Evolutionary conservation across 768 basidiomycete genomes (phyloP), one percentile per base, ranked within the genome.

Genomic region (Tulasnella sp.): DNA sequence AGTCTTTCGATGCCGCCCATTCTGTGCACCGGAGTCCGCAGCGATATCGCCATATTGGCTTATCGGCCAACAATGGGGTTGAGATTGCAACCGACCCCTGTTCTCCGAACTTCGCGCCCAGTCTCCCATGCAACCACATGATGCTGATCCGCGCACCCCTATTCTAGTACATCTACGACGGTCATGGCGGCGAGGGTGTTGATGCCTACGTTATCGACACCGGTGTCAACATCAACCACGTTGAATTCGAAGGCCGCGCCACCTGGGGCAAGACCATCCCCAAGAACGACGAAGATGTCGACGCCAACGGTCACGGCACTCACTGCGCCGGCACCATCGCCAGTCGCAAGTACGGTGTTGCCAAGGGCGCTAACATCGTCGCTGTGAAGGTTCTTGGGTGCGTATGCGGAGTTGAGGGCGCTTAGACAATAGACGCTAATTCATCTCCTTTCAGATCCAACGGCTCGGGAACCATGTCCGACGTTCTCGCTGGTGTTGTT

Each of bases 201-300:
- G 94, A 97, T 75, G 96, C 93, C 66, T 84, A 84, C 77, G 80
- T 84, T 63, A 82, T 84, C 69, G 83, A 84, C 76, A 84, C 83
- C 65, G 94, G 95, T 77, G 91, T 99, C 86, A 91, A 95, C 83
- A 79, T 91, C 74, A 72, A 85, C 11, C 97, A 98, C 79, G 82
- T 82, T 26, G 92, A 98, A 77, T 95, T 98, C 76, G 88, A 90
- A 77, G 94, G 91, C 29, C 92, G 95, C 73, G 94, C 94, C 1
- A 81, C 77, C 14, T 98, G 97, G 97, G 97, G 96, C 62, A 90
- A 89, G 84, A 98, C 97, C 22, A 85, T 98, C 75, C 94, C 96
- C 8, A 66, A 77, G 77, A 87, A 90, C 77, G 95, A 96, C 75
- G 85, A 84, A 4, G 96, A 98, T 76, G 86, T 87, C 75, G 97